Base-by-base conservation (phyloP, 2,329 filamentous ascomycete genomes). In the Aspergillus sp. region DNA sequence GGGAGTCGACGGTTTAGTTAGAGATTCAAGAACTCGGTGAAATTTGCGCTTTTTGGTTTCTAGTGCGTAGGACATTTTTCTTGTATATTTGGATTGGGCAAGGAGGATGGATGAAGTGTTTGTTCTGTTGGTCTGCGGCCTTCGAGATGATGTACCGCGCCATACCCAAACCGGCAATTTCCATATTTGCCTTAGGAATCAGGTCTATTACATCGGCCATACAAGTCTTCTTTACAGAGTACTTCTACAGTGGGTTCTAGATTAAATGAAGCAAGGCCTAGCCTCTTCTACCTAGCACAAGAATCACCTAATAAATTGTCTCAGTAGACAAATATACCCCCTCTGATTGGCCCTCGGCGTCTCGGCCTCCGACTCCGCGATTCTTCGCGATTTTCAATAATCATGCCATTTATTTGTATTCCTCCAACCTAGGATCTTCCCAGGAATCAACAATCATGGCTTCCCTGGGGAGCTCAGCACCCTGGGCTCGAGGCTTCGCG, bases 21-120 rank as follows among this genome's bases (percentile, higher is more conserved):
- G 59, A 2, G 71, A 73, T 42, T 74, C 71, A 0, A 74, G 58
- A 7, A 73, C 67, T 35, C 72, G 69, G 46, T 74, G 70, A 32
- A 74, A 75, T 48, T 74, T 74, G 49, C 71, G 66, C 52, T 74
- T 73, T 57, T 74, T 73, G 5, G 70, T 69, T 47, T 72, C 69
- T 27, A 74, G 55, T 5, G 70, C 66, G 57, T 74, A 74, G 9
- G 68, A 72, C 68, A 71, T 72, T 30, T 56, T 62, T 2, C 7
- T 9, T 35, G 33, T n/a, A 20, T 39, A 19, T 3, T 7, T 12
- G 37, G 15, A 19, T 19, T 15, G 9, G 10, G n/a, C 4, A 7
- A 19, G 19, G 17, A 19, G 15, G 35, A 17, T 17, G n/a, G 15
- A 2, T 9, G 10, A 5, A 17, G 37, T 12, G 10, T 17, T 19